phyloP scores from a whole-genome alignment of 73 alveolate genomes.

The Halteria grandinella region DNA sequence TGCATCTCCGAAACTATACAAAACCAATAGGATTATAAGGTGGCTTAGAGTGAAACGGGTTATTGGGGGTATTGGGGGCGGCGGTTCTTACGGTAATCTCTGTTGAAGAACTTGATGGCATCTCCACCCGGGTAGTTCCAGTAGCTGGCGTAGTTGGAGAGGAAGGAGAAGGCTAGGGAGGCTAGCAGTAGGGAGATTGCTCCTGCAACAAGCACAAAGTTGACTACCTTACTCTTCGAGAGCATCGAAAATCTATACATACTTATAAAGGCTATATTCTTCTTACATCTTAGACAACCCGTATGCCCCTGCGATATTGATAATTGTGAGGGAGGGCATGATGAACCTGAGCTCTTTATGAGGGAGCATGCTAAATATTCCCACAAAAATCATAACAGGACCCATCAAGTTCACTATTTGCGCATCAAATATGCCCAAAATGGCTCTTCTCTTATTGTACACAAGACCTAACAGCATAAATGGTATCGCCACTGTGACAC shows the following conservation, averaged over 20 bases:
- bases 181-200: neutral
- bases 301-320: slow-evolving; percentile 73
- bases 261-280: neutral
- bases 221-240: slow-evolving; percentile 11
- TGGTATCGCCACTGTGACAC: slow-evolving; percentile 61
- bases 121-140: slow-evolving; percentile 83
- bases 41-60: too few relatives aligned
- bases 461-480: slow-evolving; percentile 42
- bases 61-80: neutral
- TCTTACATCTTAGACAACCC: slow-evolving; percentile 52
- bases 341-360: slow-evolving; percentile 86
- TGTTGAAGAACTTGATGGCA: slow-evolving; percentile 57
- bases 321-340: slow-evolving; percentile 71
- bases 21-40: too few relatives aligned
- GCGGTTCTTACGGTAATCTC: slow-evolving; percentile 26
- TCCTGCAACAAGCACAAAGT: neutral
- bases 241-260: neutral
- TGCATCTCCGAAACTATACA: neutral
- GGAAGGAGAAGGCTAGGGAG: slow-evolving; percentile 3
- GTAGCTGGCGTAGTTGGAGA: slow-evolving; percentile 54
- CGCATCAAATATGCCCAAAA: slow-evolving; percentile 31
- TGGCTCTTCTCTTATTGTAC: slow-evolving; percentile 46
- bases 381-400: slow-evolving; percentile 66
- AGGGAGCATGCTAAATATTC: slow-evolving; percentile 72
- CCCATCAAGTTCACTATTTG: slow-evolving; percentile 28